Conservation (phyloP, 148 eudicot genomes). For the Beta vulgaris region DNA sequence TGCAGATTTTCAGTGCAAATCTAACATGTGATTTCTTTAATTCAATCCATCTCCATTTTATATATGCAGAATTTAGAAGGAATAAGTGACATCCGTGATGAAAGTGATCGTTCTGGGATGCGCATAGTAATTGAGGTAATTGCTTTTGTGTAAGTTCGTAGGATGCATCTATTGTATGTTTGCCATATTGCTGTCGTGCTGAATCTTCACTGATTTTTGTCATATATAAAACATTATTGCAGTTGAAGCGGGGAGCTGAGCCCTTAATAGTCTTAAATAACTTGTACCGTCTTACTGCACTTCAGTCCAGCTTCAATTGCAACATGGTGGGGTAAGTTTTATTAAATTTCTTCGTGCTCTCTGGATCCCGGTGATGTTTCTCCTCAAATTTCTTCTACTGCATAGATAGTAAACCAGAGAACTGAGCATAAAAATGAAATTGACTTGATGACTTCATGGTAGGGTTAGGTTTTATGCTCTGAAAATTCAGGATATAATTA, state of each 20-base stretch:
- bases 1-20: neutral
- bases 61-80: slow-evolving; percentile 71
- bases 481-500: neutral
- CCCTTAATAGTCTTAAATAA: slow-evolving; percentile 86
- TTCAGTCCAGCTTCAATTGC: slow-evolving; percentile 93
- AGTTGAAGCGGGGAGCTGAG: slow-evolving; percentile 91
- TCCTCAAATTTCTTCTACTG: neutral
- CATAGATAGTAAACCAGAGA: neutral
- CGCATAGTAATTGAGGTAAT: slow-evolving; percentile 89
- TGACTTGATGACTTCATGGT: slow-evolving; percentile 11
- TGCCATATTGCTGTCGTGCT: slow-evolving; percentile 1
- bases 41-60: slow-evolving; percentile 12
- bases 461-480: neutral
- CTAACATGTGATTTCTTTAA: neutral
- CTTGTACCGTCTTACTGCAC: slow-evolving; percentile 82
- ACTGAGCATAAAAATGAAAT: neutral
- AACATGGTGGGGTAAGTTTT: slow-evolving; percentile 95
- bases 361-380: neutral
- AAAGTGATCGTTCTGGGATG: slow-evolving; percentile 99
- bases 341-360: neutral
- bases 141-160: neutral
- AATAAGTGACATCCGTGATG: slow-evolving; percentile 95
- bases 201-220: neutral
- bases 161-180: neutral
- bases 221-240: slow-evolving; percentile 44